Base-by-base conservation (phyloP, 1,284 basidiomycete genomes). In the Amylostereum areolatum region DNA sequence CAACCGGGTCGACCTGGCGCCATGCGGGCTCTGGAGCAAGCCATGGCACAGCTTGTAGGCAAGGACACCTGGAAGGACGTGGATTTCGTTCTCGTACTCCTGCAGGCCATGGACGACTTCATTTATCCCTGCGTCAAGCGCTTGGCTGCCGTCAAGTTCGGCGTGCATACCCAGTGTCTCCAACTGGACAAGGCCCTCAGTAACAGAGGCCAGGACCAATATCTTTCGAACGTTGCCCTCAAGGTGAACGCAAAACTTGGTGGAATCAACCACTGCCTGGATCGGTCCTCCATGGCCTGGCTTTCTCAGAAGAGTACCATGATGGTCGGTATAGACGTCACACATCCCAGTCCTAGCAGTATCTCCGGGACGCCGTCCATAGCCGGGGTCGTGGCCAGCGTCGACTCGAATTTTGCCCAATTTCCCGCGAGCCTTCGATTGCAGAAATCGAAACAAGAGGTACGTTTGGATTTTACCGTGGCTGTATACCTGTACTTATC, bases 311-410 rank as follows among this genome's bases (percentile, higher is more conserved):
- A 75, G 58, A 74, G 74, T 51, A 89, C 87, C 11, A 91, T 92
- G 81, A 66, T 91, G 60, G 81, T 92, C 8, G 89, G 89, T 0
- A 83, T 85, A 36, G 85, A 91, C 57, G 88, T 92, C 2, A 88
- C 85, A 1, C 87, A 91, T 62, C 81, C 85, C 2, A 72, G 80
- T 0, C 76, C 74, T 0, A 69, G 65, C 6, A 80, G 80, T 61
- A 62, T 64, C 45, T 69, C 69, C 9, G 85, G 83, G 11, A 79
- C 82, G 2, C 89, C 89, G 0, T 89, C 86, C 0, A 81, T 91
- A 32, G 84, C 83, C 2, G 87, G 85, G 0, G 82, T 91, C 3
- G 88, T 90, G 1, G 87, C 82, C 0, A 89, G 79, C 54, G 62
- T 79, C 4, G 85, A 91, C 58, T 63, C 72, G 10, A 60, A 70